Evolutionary conservation across 805 yeast genomes (phyloP).

Genomic region (Saccharomycopsis selenospora): DNA sequence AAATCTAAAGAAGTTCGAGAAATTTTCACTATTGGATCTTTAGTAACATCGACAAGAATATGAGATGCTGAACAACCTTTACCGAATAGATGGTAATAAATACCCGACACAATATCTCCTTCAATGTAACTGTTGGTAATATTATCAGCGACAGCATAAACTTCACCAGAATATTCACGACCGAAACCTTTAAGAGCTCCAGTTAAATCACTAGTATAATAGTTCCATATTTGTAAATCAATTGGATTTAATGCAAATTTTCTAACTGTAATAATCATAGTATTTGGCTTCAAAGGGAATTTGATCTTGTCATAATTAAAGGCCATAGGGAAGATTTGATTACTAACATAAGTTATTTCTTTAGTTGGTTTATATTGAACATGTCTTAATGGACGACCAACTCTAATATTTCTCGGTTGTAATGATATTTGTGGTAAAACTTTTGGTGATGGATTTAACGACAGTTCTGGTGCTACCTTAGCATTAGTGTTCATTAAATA

Average conservation of each 20-base stretch:
- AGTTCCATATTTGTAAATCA: constrained; percentile 54
- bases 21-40: constrained; percentile 46
- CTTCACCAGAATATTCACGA: constrained; percentile 58
- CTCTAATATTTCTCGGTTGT: constrained; percentile 25
- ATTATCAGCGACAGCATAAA: constrained; percentile 48
- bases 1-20: constrained; percentile 31
- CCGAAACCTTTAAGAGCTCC: constrained; percentile 60
- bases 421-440: constrained; percentile 11
- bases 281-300: constrained; percentile 40
- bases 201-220: constrained; percentile 43
- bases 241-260: constrained; percentile 59
- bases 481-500: constrained; percentile 12
- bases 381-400: constrained; percentile 43
- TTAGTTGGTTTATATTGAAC: constrained; percentile 45
- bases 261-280: constrained; percentile 50
- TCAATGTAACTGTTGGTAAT: constrained; percentile 32
- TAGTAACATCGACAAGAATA: constrained; percentile 44
- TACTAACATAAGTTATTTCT: constrained; percentile 35
- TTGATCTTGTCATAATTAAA: constrained; percentile 48
- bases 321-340: constrained; percentile 29
- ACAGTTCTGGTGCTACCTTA: constrained; percentile 3
- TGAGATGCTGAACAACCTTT: constrained; percentile 55
- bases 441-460: constrained; percentile 13
- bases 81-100: constrained; percentile 44
- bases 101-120: constrained; percentile 64